Evolutionary conservation across 371 early-diverging fungal genomes (phyloP), one percentile per base, ranked within the genome.

Genomic region (Fennellomyces sp.): DNA sequence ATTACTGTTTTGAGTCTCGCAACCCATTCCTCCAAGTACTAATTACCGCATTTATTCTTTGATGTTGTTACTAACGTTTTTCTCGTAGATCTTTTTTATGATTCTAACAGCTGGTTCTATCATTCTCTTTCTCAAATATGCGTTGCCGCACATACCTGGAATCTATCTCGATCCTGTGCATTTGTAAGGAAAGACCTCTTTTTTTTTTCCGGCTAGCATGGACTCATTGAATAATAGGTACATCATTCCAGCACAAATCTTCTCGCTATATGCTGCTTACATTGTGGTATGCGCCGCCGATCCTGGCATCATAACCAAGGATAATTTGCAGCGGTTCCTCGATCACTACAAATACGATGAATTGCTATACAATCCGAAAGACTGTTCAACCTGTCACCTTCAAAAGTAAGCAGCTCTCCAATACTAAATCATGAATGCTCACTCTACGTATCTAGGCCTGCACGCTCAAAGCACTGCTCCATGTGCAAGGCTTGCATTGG

Each of bases 391-490:
- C 4, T 92, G 93, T 68, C 63, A 72, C 28, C 51, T 87, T 25
- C 72, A 65, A 80, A 91, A 91, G 85, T 86, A 80, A 59, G 73
- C 30, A 11, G 5, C 17, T 0, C 6, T n/a, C 3, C 4, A 2
- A 11, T 27, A 29, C 17, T 15, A 26, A 52, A 31, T n/a, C 45
- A 31, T 28, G 51, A 28, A 41, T 19, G 28, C 31, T 27, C n/a
- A 19, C 6, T 4, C 17, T 39, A 39, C 8, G 10, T 54, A 47
- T 47, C 12, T 63, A 85, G 83, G 63, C 91, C 91, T 19, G 91
- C 91, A 35, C 77, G 90, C 28, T 91, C 91, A 12, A 91, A 92
- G 52, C 91, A 90, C 60, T 92, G 91, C 61, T 83, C 89, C 5
- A 66, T 88, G 63, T 91, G 91, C 70, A 84, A 85, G 29, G 79